Conservation (phyloP, 179 eudicot genomes). For the Beta lomatogona region DNA sequence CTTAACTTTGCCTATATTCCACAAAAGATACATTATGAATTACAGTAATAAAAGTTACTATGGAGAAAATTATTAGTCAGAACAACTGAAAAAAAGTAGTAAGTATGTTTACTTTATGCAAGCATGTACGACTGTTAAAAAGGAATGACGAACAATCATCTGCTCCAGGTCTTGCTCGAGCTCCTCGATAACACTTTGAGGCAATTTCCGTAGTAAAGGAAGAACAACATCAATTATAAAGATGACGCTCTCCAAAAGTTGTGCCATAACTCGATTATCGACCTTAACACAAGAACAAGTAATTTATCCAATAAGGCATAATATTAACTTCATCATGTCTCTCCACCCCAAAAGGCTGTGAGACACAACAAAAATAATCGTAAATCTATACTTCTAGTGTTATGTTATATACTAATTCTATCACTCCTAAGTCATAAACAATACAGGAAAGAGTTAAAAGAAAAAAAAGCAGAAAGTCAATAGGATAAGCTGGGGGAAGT, state of each 20-base stretch:
- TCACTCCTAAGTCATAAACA: neutral
- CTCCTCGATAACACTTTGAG: constrained; percentile 77
- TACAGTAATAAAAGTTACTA: constrained; percentile 8
- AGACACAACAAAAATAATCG: neutral
- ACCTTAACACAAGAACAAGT: constrained; percentile 52
- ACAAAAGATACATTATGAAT: neutral
- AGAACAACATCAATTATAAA: constrained; percentile 82
- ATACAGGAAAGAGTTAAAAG: neutral
- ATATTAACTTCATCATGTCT: constrained; percentile 4
- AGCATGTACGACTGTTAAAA: constrained; percentile 95
- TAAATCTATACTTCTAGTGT: neutral
- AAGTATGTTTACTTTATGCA: constrained; percentile 76
- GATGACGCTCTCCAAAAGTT: constrained; percentile 81
- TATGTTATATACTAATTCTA: no score
- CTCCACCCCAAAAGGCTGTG: neutral
- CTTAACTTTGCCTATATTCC: neutral
- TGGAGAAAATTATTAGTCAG: neutral
- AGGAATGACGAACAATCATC: constrained; percentile 97
- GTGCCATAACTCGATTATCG: constrained; percentile 75
- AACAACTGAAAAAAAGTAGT: constrained; percentile 5
- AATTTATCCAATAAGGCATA: constrained; percentile 15
- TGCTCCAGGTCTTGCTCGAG: constrained; percentile 96
- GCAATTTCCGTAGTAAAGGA: constrained; percentile 86
- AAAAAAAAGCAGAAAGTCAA: neutral
- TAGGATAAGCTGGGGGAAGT: neutral